Evolutionary conservation across 148 eudicot genomes (phyloP).

Genomic region (Diospyros kaki): DNA sequence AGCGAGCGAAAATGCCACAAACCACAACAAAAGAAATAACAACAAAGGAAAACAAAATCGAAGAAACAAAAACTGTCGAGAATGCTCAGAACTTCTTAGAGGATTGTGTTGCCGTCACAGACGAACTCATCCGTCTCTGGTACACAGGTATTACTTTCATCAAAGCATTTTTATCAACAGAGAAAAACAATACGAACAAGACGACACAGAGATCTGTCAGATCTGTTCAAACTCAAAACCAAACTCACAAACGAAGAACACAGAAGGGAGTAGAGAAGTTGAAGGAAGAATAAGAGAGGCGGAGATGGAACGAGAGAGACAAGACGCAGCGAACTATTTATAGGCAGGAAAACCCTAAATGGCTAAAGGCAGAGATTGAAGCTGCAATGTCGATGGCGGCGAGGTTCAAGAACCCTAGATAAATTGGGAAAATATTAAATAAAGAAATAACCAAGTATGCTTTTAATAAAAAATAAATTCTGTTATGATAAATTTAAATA

Average conservation of each 20-base stretch:
- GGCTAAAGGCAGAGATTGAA: not conserved
- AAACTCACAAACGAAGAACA: too few relatives aligned
- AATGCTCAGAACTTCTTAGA: conserved; percentile 79
- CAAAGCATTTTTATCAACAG: conserved; percentile 14
- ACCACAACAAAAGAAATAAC: too few relatives aligned
- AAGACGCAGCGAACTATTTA: not conserved
- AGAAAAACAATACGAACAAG: not conserved
- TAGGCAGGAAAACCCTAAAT: conserved; percentile 9
- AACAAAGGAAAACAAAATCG: not conserved
- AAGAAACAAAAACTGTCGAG: not conserved
- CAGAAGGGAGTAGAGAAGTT: too few relatives aligned
- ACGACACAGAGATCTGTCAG: too few relatives aligned
- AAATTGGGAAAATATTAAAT: too few relatives aligned
- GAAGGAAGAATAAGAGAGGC: not conserved
- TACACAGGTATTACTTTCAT: conserved; percentile 27
- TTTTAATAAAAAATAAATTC: too few relatives aligned
- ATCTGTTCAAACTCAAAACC: too few relatives aligned
- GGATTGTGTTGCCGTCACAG: conserved; percentile 68
- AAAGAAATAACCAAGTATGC: too few relatives aligned
- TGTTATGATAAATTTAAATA: too few relatives aligned
- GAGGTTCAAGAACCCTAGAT: too few relatives aligned
- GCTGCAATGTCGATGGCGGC: too few relatives aligned
- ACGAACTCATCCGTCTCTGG: conserved; percentile 34
- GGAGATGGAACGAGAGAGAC: not conserved
- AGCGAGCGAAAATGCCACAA: not conserved